Evolutionary conservation across 1,284 basidiomycete species (phyloP), one percentile per base, ranked within the genome.

Genomic region (Puccinia coronata): DNA sequence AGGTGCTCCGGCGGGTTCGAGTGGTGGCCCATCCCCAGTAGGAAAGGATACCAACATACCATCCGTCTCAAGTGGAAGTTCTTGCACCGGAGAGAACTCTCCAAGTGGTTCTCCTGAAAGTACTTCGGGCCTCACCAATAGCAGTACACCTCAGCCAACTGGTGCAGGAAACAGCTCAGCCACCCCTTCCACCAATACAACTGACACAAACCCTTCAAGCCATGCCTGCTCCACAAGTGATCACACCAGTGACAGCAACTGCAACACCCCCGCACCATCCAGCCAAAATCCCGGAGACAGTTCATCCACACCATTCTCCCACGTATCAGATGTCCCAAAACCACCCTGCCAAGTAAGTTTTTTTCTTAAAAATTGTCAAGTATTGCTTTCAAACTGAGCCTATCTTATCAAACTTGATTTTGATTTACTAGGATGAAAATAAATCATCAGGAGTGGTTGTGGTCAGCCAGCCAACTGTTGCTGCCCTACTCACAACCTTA

Each of bases 201-300:
- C 61, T 63, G 28, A 57, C 55, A 11, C 55, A 57, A 28, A 5
- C 55, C 11, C 55, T 57, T 28, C 14, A 57, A 31, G 55, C 25
- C 55, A 57, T 57, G 28, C 69, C 14, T 71, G 69, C 69, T 71
- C 69, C n/a, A 18, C 47, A 36, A 53, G 25, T 53, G 23, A 53
- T 14, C 23, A n/a, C 16, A 25, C 25, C 25, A 20, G 47, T 51
- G 14, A 39, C 69, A 71, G 47, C 47, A 53, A 71, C 34, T 71
- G 69, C 31, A 39, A 71, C 47, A 71, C 69, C n/a, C 25, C 34
- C 61, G 16, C 51, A 71, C 69, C 69, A 71, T 34, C 28, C 69
- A 71, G 0, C 23, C 51, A 71, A 16, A 71, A 49, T 71, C 69
- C 69, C 25, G 47, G 39, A 51, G 69, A 49, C 4, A 71, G 34